Conservation (phyloP, 495 filamentous ascomycete species). For the Aspergillus panamensis region DNA sequence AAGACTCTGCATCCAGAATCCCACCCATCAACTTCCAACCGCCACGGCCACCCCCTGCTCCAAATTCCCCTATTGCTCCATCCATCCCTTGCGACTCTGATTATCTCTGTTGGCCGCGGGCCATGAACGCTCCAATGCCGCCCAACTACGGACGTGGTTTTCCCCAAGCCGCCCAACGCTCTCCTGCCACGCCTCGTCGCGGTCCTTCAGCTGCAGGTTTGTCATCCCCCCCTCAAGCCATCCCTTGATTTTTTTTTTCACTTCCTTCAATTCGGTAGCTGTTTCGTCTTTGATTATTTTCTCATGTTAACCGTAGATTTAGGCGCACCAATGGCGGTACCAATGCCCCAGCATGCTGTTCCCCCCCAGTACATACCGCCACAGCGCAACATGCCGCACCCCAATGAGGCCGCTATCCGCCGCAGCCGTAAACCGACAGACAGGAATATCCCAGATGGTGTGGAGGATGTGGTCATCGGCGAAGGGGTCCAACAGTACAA, state of each 20-base stretch:
- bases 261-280: conserved; percentile 1
- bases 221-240: conserved; percentile 17
- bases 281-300: conserved; percentile 15
- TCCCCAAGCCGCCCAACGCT: conserved; percentile 41
- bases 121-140: conserved; percentile 46
- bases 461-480: conserved; percentile 75
- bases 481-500: conserved; percentile 81
- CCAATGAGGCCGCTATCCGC: conserved; percentile 59
- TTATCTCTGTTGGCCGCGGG: conserved; percentile 12
- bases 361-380: conserved; percentile 41
- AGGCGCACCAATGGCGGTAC: conserved; percentile 37
- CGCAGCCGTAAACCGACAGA: conserved; percentile 87
- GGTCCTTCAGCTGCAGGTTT: conserved; percentile 38
- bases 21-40: conserved; percentile 5
- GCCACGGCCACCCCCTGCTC: not conserved
- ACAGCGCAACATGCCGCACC: conserved; percentile 40
- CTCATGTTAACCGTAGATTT: conserved; percentile 7
- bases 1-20: conserved; percentile 3
- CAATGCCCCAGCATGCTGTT: conserved; percentile 41
- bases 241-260: conserved; percentile 8
- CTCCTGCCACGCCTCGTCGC: conserved; percentile 48
- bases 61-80: not conserved
- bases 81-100: conserved; percentile 10
- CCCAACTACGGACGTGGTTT: conserved; percentile 45
- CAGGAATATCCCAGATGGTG: conserved; percentile 84